Evolutionary conservation across 2,329 filamentous ascomycete genomes (phyloP).

Genomic region (Amesomyces nigricolor): DNA sequence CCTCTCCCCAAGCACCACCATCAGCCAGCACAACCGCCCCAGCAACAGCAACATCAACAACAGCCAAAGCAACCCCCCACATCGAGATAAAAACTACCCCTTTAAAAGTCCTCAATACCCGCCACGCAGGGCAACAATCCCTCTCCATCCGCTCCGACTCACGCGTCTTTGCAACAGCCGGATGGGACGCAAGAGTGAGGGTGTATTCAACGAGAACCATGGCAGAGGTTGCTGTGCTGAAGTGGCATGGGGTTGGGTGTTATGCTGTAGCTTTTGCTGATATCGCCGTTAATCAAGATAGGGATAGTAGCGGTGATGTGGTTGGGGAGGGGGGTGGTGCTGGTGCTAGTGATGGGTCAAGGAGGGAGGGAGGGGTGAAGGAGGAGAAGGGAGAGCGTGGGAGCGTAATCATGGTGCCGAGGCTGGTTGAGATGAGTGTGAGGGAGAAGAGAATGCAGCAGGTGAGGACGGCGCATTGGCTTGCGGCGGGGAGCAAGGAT

Average conservation of each 20-base stretch:
- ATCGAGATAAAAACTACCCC: constrained; percentile 37
- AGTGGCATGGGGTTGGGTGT: constrained; percentile 88
- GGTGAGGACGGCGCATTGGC: constrained; percentile 73
- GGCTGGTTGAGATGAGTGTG: constrained; percentile 42
- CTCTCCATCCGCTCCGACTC: constrained; percentile 73
- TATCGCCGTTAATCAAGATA: no score
- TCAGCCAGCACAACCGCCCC: not conserved
- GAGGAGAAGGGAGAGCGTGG: not conserved
- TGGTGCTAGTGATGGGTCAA: no score
- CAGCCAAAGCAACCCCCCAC: constrained; percentile 6
- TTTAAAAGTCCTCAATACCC: constrained; percentile 64
- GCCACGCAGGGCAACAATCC: constrained; percentile 84
- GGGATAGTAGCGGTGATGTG: no score
- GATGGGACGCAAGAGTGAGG: constrained; percentile 79
- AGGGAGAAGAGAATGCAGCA: constrained; percentile 58
- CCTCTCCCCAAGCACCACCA: constrained; percentile 14
- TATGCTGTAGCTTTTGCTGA: constrained; percentile 72
- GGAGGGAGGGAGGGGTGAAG: no score
- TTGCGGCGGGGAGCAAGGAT: constrained; percentile 88
- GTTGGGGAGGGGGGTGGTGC: no score
- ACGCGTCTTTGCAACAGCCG: constrained; percentile 79
- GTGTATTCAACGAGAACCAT: constrained; percentile 77
- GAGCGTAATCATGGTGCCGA: constrained; percentile 27
- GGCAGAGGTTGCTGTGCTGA: constrained; percentile 83
- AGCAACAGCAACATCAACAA: not conserved